Evolutionary conservation across 2,329 filamentous ascomycete genomes (phyloP), one percentile per base, ranked within the genome.

Genomic region (Arthrobotrys pseudoclavata): DNA sequence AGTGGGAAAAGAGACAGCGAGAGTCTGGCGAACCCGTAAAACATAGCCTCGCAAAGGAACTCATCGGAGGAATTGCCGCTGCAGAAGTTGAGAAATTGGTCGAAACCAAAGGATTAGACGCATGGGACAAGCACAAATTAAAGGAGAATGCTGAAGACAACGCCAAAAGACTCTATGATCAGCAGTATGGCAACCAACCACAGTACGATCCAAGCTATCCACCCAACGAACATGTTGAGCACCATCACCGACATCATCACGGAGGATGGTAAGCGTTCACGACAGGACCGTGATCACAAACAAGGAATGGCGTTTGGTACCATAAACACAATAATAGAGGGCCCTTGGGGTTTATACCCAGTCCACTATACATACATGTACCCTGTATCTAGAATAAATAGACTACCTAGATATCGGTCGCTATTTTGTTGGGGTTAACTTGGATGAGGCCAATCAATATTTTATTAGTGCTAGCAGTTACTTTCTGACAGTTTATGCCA

Each of bases 41-140:
- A 34, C 79, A 79, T 48, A 62, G 60, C 7, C 13, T 71, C 13
- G 78, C 78, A 9, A 79, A 79, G 60, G 78, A 79, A 40, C 5
- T 75, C 13, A 53, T 79, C 6, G 78, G 26, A 37, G 68, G 31
- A 0, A n/a, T 75, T 13, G 78, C 68, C 15, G 74, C 68, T 12
- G 62, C 50, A 4, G 78, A 79, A 29, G 69, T 48, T 40, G 78
- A 79, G 12, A 79, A 79, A 47, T 50, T 79, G 18, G 7, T 64
- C 40, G 78, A 87, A 82, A 86, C 85, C 71, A 87, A 87, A 83
- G 86, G 86, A 57, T 84, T 84, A 76, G 86, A 87, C 80, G 85
- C 82, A 81, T 84, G 86, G 79, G 86, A 87, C 82, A 82, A 82
- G 50, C 85, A 87, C 82, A 84, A 84, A 81, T 83, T 85, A 29